A percentile compares a stretch with the other conserved stretches of the same genome.
phyloP scores from a whole-genome alignment of 2,329 filamentous ascomycete genomes.

The Escovopsis sp. region DNA sequence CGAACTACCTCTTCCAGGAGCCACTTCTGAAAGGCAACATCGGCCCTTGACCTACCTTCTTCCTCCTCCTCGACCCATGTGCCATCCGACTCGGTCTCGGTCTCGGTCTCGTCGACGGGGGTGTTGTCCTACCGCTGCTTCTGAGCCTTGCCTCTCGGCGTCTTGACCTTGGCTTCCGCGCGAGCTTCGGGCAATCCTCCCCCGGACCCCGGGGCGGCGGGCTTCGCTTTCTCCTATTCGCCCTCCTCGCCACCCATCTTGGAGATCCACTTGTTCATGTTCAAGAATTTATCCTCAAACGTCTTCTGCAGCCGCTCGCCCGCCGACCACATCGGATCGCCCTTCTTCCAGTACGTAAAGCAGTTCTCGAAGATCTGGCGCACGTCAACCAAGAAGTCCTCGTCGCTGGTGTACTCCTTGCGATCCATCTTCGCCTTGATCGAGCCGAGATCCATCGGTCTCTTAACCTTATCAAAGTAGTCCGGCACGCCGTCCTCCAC shows the following conservation, averaged over 20 bases:
- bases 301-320: constrained; percentile 44
- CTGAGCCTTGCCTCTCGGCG: too few species aligned
- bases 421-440: constrained; percentile 46
- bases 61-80: too few species aligned
- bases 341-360: constrained; percentile 46
- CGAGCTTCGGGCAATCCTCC: too few species aligned
- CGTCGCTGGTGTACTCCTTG: constrained; percentile 33
- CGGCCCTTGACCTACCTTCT: too few species aligned
- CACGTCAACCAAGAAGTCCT: constrained; percentile 42
- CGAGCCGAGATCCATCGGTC: constrained; percentile 46
- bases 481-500: constrained; percentile 42
- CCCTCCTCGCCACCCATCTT: constrained; percentile 32
- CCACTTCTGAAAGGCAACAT: too few species aligned
- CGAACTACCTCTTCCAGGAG: too few species aligned
- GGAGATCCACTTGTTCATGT: constrained; percentile 45
- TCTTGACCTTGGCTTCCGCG: too few species aligned
- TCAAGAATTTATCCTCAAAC: constrained; percentile 43
- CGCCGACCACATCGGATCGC: constrained; percentile 37
- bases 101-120: too few species aligned
- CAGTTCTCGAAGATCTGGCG: constrained; percentile 49
- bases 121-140: too few species aligned
- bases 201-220: background rate
- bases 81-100: too few species aligned
- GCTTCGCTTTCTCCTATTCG: constrained; percentile 6
- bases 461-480: constrained; percentile 45